A percentile compares a stretch with the other conserved stretches of the same genome.
phyloP scores from a whole-genome alignment of 768 basidiomycete species.

The Hericium erinaceus region DNA sequence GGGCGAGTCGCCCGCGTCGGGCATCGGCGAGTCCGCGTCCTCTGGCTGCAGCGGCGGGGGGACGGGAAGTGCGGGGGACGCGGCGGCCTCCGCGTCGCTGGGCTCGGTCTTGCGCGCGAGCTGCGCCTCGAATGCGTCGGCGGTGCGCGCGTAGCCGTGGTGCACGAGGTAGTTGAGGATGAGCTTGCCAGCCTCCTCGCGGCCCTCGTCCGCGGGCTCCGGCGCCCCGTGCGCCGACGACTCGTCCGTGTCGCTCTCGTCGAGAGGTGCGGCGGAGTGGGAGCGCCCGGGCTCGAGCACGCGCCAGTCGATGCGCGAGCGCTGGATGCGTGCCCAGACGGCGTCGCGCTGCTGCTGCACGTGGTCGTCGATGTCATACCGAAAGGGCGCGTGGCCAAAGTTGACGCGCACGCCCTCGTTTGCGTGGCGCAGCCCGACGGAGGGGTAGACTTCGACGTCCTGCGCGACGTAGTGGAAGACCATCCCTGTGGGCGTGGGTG shows the following conservation, averaged over 20 bases:
- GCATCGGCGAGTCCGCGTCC: slow-evolving; percentile 7
- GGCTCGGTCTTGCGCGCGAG: not conserved
- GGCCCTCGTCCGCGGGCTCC: slow-evolving; percentile 8
- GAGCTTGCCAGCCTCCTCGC: slow-evolving; percentile 47
- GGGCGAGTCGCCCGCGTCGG: slow-evolving; percentile 21
- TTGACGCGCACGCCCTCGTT: slow-evolving; percentile 78
- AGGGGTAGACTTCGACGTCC: slow-evolving; percentile 64
- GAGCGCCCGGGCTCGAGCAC: slow-evolving; percentile 16
- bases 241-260: slow-evolving; percentile 12
- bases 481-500: slow-evolving; percentile 32
- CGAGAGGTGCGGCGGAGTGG: slow-evolving; percentile 1
- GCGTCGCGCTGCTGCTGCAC: slow-evolving; percentile 60
- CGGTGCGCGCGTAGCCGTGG: slow-evolving; percentile 72
- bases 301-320: slow-evolving; percentile 43
- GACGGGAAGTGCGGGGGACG: slow-evolving; percentile 11
- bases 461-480: slow-evolving; percentile 69
- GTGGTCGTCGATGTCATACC: slow-evolving; percentile 84
- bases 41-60: slow-evolving; percentile 10
- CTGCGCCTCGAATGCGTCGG: slow-evolving; percentile 56
- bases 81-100: not conserved
- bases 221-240: not conserved
- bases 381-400: slow-evolving; percentile 81
- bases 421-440: slow-evolving; percentile 78
- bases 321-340: slow-evolving; percentile 61
- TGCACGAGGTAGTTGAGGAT: slow-evolving; percentile 76